phyloP scores from a whole-genome alignment of 139 green algal species.

The Coccomyxa sp. region DNA sequence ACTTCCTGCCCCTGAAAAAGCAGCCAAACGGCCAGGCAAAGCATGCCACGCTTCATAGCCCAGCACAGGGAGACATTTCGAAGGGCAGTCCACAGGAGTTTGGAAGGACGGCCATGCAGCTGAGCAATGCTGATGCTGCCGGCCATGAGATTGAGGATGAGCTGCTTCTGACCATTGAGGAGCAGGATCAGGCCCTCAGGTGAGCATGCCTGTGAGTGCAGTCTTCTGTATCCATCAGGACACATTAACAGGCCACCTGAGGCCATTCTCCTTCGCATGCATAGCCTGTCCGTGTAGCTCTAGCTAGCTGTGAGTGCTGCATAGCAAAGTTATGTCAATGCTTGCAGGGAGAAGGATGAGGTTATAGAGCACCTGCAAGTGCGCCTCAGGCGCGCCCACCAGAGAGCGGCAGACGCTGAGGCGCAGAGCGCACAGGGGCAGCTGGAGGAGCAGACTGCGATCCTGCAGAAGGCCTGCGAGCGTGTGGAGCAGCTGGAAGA shows the following conservation, averaged over 20 bases:
- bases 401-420: not conserved
- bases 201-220: too few relatives aligned
- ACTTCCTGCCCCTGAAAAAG: too few relatives aligned
- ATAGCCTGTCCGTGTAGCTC: not conserved
- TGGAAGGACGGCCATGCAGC: not conserved
- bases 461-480: too few relatives aligned
- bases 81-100: too few relatives aligned
- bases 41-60: too few relatives aligned
- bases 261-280: not conserved
- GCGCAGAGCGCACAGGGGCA: not conserved
- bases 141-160: slow-evolving; percentile 11
- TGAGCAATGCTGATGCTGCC: not conserved
- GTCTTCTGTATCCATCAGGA: not conserved
- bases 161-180: not conserved
- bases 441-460: slow-evolving; percentile 4
- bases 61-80: too few relatives aligned
- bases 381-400: not conserved
- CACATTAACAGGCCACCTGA: not conserved
- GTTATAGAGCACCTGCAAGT: slow-evolving; percentile 1
- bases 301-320: not conserved
- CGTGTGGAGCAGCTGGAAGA: slow-evolving; percentile 6
- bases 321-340: not conserved
- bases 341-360: slow-evolving; percentile 15
- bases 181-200: not conserved
- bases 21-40: too few relatives aligned